phyloP scores from a whole-genome alignment of 1,284 basidiomycete species.

The Cryptococcus deneoformans region DNA sequence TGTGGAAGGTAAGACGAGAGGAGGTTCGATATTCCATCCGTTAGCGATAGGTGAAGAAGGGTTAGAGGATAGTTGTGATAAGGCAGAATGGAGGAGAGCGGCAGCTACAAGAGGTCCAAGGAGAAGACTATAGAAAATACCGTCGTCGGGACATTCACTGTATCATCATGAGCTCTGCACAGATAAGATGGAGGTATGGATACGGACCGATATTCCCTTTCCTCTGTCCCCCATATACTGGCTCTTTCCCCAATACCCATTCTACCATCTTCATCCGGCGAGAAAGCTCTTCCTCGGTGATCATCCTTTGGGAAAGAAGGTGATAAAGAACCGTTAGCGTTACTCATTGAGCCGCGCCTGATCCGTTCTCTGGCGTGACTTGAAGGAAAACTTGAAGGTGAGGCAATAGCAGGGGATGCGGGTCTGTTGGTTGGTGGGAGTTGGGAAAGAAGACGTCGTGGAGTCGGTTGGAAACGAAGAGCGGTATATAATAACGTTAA shows the following conservation, averaged over 20 bases:
- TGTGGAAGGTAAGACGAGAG: slow-evolving; percentile 51
- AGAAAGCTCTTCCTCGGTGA: slow-evolving; percentile 1
- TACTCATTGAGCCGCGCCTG: slow-evolving; percentile 4
- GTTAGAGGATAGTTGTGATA: slow-evolving; percentile 44
- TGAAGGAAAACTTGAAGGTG: not conserved
- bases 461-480: slow-evolving; percentile 15
- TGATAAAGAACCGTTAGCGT: not conserved
- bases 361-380: slow-evolving; percentile 15
- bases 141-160: slow-evolving; percentile 78
- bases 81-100: slow-evolving; percentile 57
- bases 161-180: not conserved
- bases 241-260: slow-evolving; percentile 27
- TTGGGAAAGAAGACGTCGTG: slow-evolving; percentile 8
- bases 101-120: slow-evolving; percentile 73
- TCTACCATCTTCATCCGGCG: slow-evolving; percentile 21
- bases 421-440: slow-evolving; percentile 7
- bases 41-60: slow-evolving; percentile 52
- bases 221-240: slow-evolving; percentile 49
- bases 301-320: slow-evolving; percentile 11
- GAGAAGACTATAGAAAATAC: slow-evolving; percentile 72
- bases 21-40: slow-evolving; percentile 73
- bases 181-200: not conserved
- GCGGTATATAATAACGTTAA: slow-evolving; percentile 27
- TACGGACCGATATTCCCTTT: slow-evolving; percentile 45
- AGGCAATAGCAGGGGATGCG: slow-evolving; percentile 4